Evolutionary conservation across 164 flowering plant genomes (phyloP), one percentile per base, ranked within the genome.

Genomic region (Dillenia turbinata): DNA sequence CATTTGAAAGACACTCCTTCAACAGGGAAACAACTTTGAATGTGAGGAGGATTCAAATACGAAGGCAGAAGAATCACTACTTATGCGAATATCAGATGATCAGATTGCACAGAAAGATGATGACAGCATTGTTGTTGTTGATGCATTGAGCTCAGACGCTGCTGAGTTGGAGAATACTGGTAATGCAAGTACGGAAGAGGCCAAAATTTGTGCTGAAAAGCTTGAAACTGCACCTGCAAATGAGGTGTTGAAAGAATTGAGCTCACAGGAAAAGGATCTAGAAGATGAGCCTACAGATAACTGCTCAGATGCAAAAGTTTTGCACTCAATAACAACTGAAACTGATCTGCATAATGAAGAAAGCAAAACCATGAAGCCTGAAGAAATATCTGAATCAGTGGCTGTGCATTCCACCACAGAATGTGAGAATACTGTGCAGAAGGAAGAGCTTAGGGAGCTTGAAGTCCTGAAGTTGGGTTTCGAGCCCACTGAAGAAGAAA

Each of bases 241-340:
- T 13, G 52, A 47, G 22, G 40, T n/a, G 49, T 53, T 57, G 52
- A 50, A 59, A 58, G 62, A 57, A 44, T 57, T 12, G 16, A 57
- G 57, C 15, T 49, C 22, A 58, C 49, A 6, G 33, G 44, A 58
- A 17, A 44, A 11, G 16, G 54, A 57, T 52, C 12, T 43, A 19
- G 59, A 57, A 47, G 48, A 3, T 48, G 64, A 62, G 45, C 54
- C 49, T 40, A 10, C 44, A 13, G 50, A 19, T 19, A 19, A 40
- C 47, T 15, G 46, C 59, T 58, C 19, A 47, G 67, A 72, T 63
- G 72, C 60, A 48, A 67, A 49, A 52, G 47, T 45, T 57, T 17
- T 5, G 52, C 51, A 51, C 56, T 59, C 45, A 22, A 46, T 10
- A 40, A 73, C 56, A 59, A 43, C 9, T 54, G 70, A 46, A 40